phyloP scores from a whole-genome alignment of 2,329 filamentous ascomycete genomes.

The Thielaviopsis musarum region DNA sequence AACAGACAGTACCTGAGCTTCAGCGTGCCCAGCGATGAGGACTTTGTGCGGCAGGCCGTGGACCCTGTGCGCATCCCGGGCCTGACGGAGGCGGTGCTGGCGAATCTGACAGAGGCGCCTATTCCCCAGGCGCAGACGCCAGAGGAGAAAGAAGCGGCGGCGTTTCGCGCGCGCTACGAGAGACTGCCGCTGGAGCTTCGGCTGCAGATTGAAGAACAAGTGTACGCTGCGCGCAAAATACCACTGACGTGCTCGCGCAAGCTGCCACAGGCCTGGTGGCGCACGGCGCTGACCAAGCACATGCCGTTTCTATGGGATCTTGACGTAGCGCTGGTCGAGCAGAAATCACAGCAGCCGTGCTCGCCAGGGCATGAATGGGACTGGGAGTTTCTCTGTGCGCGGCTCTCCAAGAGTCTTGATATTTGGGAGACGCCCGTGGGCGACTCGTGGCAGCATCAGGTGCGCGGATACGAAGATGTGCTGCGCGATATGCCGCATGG shows the following conservation, averaged over 20 bases:
- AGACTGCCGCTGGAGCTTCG: background rate
- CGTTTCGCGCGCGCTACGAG: background rate
- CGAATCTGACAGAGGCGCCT: background rate
- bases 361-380: slow-evolving; percentile 6
- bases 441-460: background rate
- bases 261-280: slow-evolving; percentile 1
- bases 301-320: slow-evolving; percentile 4
- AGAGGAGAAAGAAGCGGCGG: background rate
- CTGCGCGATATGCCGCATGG: background rate
- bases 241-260: background rate
- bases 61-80: background rate
- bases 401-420: background rate
- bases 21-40: background rate
- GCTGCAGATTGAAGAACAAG: background rate
- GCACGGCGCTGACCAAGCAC: background rate
- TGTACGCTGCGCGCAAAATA: background rate
- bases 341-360: background rate
- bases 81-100: slow-evolving; percentile 1
- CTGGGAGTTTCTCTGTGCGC: slow-evolving; percentile 1
- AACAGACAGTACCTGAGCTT: slow-evolving; percentile 6
- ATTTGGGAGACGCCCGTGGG: background rate
- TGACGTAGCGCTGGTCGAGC: background rate
- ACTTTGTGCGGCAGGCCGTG: background rate
- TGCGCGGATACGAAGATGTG: background rate
- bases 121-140: background rate